These are phyloP conservation scores for Salix viminalis DNA, from an alignment of 345 rosid genomes.

Conservation along the genomic window DNA sequence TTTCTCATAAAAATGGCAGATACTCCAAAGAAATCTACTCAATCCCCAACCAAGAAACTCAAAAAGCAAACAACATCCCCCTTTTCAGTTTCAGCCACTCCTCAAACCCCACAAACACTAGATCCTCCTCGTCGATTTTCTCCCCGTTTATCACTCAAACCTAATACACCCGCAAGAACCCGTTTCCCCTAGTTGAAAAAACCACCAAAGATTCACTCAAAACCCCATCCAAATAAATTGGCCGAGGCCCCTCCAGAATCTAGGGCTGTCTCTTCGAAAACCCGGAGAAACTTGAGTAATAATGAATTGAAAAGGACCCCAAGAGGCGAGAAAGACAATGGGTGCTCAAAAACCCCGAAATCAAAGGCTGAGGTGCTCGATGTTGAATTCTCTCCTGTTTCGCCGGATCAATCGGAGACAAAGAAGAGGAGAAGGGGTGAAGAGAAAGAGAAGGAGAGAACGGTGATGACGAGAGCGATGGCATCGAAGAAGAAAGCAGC, in stretches of 20 bases:
- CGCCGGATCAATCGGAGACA: constrained; percentile 49
- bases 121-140: constrained; percentile 55
- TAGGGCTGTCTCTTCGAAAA: not conserved
- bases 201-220: constrained; percentile 13
- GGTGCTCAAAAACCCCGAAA: not conserved
- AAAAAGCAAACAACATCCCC: constrained; percentile 17
- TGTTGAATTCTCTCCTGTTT: constrained; percentile 42
- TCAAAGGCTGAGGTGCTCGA: constrained; percentile 8
- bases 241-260: constrained; percentile 14
- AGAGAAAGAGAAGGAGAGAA: not conserved
- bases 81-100: constrained; percentile 30
- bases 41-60: constrained; percentile 28
- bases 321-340: not conserved
- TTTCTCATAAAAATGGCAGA: constrained; percentile 40
- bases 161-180: constrained; percentile 18
- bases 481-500: not conserved
- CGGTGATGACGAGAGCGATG: constrained; percentile 1
- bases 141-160: constrained; percentile 17
- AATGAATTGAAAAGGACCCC: too few relatives aligned
- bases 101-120: constrained; percentile 42
- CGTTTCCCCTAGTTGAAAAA: not conserved
- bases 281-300: not conserved
- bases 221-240: not conserved
- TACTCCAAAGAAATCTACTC: constrained; percentile 37
- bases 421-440: constrained; percentile 38